These are phyloP conservation scores for Filobasidium wieringae DNA, from an alignment of 768 basidiomycete genomes.

Conservation along the genomic window DNA sequence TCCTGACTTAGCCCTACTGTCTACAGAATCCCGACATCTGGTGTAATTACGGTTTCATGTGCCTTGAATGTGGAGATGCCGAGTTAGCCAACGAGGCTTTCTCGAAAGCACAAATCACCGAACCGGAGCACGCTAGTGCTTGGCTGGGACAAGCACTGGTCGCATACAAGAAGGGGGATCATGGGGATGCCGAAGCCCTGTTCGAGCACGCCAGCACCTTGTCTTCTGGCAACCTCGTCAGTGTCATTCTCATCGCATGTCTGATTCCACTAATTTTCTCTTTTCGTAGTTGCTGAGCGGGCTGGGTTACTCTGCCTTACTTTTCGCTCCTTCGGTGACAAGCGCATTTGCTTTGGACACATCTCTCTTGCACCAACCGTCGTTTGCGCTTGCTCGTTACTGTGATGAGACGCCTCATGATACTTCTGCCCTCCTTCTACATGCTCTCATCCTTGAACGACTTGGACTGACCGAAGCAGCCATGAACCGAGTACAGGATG, in stretches of 20 bases:
- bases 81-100: constrained; percentile 79
- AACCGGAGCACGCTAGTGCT: constrained; percentile 74
- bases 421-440: constrained; percentile 65
- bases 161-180: constrained; percentile 39
- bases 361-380: constrained; percentile 52
- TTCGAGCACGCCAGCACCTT: constrained; percentile 38
- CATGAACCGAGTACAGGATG: constrained; percentile 48
- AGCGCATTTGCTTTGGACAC: neutral
- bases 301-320: constrained; percentile 47
- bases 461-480: constrained; percentile 60
- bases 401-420: constrained; percentile 56
- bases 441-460: constrained; percentile 72
- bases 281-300: constrained; percentile 52
- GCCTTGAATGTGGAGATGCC: constrained; percentile 61
- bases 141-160: constrained; percentile 69
- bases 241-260: neutral
- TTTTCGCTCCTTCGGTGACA: constrained; percentile 45
- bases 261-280: neutral
- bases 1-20: constrained; percentile 1
- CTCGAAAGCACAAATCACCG: constrained; percentile 73
- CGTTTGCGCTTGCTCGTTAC: constrained; percentile 71
- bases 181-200: constrained; percentile 53
- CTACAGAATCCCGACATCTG: constrained; percentile 60
- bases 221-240: constrained; percentile 36
- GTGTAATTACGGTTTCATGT: constrained; percentile 80